Evolutionary conservation across 768 basidiomycete species (phyloP).

Genomic region (Lentinula detonsa): DNA sequence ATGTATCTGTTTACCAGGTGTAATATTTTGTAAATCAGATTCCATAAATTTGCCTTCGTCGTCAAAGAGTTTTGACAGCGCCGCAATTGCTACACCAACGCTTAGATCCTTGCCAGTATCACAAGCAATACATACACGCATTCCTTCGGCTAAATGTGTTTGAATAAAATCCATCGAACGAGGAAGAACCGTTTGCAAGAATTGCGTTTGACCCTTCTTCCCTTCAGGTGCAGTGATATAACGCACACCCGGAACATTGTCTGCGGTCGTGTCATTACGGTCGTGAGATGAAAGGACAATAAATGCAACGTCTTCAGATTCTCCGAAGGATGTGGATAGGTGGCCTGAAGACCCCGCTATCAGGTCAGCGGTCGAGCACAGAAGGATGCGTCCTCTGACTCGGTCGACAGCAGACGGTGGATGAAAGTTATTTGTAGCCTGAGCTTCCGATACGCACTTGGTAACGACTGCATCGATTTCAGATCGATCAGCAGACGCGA

Average conservation of each 20-base stretch:
- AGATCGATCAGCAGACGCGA: slow-evolving; percentile 43
- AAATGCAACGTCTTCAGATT: slow-evolving; percentile 15
- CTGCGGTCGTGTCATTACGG: neutral
- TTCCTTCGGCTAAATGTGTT: slow-evolving; percentile 27
- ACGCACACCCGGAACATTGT: neutral
- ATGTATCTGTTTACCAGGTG: neutral
- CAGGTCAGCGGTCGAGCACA: slow-evolving; percentile 29
- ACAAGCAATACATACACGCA: slow-evolving; percentile 44
- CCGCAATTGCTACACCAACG: slow-evolving; percentile 57
- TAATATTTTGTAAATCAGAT: neutral
- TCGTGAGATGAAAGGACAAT: slow-evolving; percentile 19
- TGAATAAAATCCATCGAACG: slow-evolving; percentile 39
- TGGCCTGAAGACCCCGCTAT: neutral
- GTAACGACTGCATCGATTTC: slow-evolving; percentile 44
- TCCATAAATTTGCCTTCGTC: slow-evolving; percentile 34
- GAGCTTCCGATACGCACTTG: neutral
- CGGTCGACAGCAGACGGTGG: slow-evolving; percentile 22
- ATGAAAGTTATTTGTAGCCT: neutral
- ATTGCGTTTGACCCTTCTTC: slow-evolving; percentile 48
- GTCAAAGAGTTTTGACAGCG: slow-evolving; percentile 54
- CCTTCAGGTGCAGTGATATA: slow-evolving; percentile 28
- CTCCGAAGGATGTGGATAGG: neutral
- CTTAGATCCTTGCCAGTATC: slow-evolving; percentile 55
- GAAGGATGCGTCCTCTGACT: slow-evolving; percentile 33
- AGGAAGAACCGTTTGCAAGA: slow-evolving; percentile 45